Percentiles rank a stretch among this genome's conserved stretches.
These are phyloP conservation scores for Theobroma cacao DNA, from an alignment of 345 rosid species.

Conservation along the genomic window DNA sequence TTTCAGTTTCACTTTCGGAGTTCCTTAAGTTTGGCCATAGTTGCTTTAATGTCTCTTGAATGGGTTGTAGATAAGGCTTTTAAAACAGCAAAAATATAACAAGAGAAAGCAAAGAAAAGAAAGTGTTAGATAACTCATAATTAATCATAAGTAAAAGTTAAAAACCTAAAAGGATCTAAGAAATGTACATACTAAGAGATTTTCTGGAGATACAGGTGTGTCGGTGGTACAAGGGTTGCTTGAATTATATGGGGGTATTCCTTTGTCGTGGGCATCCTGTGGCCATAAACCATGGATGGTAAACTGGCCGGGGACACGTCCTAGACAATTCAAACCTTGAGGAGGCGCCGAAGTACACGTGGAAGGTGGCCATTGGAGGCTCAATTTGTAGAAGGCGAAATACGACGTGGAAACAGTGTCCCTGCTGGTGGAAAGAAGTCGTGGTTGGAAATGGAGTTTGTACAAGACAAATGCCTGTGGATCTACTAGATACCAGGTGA, in stretches of 20 bases:
- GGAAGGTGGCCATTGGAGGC: background rate
- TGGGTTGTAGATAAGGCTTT: no score
- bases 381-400: background rate
- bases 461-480: background rate
- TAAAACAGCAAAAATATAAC: no score
- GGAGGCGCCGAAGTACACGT: background rate
- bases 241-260: background rate
- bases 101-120: no score
- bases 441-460: no score
- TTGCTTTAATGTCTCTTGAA: background rate
- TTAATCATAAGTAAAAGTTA: no score
- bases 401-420: no score
- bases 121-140: no score
- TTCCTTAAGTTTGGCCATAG: background rate
- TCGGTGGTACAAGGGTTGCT: background rate
- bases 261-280: background rate
- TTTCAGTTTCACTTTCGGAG: background rate
- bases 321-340: background rate
- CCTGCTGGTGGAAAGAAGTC: no score
- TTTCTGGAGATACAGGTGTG: background rate
- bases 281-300: background rate
- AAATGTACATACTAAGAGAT: background rate
- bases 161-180: no score
- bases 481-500: background rate
- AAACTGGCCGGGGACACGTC: background rate